Percentiles rank a stretch among this genome's conserved stretches.
Evolutionary conservation across 768 basidiomycete species (phyloP).

Genomic region (Psilocybe cubensis): DNA sequence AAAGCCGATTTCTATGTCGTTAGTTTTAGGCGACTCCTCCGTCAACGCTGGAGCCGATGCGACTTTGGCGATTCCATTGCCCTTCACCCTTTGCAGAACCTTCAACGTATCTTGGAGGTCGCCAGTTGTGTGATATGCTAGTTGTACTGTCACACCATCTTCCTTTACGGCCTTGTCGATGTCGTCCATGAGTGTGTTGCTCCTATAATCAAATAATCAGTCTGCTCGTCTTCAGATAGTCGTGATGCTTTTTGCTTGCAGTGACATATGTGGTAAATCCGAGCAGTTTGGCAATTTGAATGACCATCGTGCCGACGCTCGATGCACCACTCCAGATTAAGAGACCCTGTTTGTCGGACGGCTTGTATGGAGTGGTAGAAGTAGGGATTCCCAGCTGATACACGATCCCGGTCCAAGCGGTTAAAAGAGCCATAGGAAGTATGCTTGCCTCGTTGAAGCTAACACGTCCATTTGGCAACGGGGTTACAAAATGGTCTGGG

Average conservation of each 20-base stretch:
- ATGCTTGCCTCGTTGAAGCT: not conserved
- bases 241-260: not conserved
- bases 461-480: not conserved
- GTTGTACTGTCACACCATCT: not conserved
- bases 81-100: not conserved
- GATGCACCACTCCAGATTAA: not conserved
- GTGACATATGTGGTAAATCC: not conserved
- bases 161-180: not conserved
- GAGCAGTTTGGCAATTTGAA: not conserved
- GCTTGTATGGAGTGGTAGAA: not conserved
- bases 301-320: not conserved
- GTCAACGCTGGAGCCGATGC: not conserved
- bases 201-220: not conserved
- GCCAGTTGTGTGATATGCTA: not conserved
- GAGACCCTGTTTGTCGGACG: not conserved
- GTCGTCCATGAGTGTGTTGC: not conserved
- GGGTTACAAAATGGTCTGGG: not conserved
- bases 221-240: not conserved
- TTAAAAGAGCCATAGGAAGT: not conserved
- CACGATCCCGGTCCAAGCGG: not conserved
- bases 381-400: not conserved
- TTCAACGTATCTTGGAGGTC: not conserved
- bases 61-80: not conserved
- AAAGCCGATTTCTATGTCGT: not conserved
- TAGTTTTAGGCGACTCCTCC: not conserved